Base-by-base conservation (phyloP, 1,284 basidiomycete species). In the Anthracocystis setariae region DNA sequence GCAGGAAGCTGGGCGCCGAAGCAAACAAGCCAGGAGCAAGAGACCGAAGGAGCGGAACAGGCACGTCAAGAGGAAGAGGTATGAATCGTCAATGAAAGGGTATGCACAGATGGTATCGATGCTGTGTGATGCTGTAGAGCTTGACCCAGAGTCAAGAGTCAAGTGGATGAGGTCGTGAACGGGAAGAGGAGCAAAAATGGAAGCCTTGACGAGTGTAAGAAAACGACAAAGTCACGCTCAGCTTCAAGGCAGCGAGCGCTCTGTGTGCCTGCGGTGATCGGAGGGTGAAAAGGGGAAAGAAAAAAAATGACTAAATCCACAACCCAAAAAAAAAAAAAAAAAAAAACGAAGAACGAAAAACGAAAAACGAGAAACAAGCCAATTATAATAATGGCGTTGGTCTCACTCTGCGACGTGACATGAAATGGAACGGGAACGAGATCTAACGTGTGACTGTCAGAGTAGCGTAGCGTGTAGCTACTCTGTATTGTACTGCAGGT, bases 271-370 rank as follows among this genome's bases (percentile, higher is more conserved):
- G 48, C 56, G 23, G 66, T 69, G 66, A 69, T 69, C 66, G 66
- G 66, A 69, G 66, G 66, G 47, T 62, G 60, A 69, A 69, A 69
- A 69, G 45, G 57, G 42, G 51, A n/a, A 40, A n/a, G 21, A 46
- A 39, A 56, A 48, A 18, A 42, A 24, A 29, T 29, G 29, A 29
- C 29, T 29, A 7, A 7, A 29, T 12, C 29, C 29, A 7, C 29
- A 7, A n/a, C n/a, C n/a, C n/a, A n/a, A 24, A 5, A 17, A 38
- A 53, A 37, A 21, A n/a, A 20, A 42, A 40, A 24, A 40, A 42
- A 46, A 21, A 42, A 21, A 37, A 32, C 33, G 39, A 44, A 39
- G 32, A 69, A 59, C 47, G 35, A 50, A 40, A 53, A 46, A 46
- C 29, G 29, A 29, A 29, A 29, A 29, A 29, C 12, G 29, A 29